Percentiles rank a stretch among this genome's conserved stretches.
Evolutionary conservation across 2,329 filamentous ascomycete genomes (phyloP).

Genomic region (Arthrobotrys megalospora): DNA sequence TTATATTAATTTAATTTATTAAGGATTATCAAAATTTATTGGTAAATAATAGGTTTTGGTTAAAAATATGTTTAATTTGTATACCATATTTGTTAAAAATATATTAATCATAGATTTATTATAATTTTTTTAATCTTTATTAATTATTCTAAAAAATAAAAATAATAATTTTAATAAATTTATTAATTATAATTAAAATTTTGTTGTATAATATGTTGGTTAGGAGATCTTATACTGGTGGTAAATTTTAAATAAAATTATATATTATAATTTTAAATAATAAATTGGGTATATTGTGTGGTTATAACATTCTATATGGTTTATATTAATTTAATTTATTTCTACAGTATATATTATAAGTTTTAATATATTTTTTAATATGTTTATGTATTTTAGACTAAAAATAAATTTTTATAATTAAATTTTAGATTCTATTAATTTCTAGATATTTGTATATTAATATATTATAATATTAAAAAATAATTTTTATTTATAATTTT

Average conservation of each 20-base stretch:
- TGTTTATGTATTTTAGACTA: no score
- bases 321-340: constrained; percentile 13
- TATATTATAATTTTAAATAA: no score
- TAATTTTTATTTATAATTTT: no score
- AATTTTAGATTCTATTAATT: no score
- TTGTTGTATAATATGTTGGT: neutral
- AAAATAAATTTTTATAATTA: no score
- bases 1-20: neutral
- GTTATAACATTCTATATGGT: constrained; percentile 7
- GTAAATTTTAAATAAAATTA: neutral
- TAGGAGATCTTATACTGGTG: neutral
- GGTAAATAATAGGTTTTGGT: neutral
- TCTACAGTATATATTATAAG: constrained; percentile 5
- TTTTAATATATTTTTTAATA: neutral
- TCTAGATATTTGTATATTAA: no score
- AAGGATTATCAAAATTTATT: neutral
- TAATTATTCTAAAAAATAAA: neutral
- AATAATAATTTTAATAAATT: constrained; percentile 9
- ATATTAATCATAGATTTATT: constrained; percentile 5
- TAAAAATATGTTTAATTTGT: neutral
- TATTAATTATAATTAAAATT: neutral
- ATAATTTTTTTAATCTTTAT: neutral
- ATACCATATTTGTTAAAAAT: neutral
- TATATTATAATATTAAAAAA: no score
- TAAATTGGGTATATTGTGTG: constrained; percentile 9